Conservation (phyloP, 345 rosid genomes). For the Camelina laxa region DNA sequence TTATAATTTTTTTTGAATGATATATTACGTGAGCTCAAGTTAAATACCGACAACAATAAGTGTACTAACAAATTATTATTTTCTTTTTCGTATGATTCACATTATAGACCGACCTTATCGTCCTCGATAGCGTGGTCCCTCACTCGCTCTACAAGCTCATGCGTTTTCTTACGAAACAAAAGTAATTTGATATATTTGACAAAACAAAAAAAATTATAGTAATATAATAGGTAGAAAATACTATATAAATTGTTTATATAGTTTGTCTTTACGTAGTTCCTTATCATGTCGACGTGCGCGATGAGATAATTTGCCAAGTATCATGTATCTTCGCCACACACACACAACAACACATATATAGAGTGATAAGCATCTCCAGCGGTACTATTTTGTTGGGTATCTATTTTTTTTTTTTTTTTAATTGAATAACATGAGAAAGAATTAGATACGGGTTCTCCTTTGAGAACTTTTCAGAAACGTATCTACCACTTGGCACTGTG, state of each 20-base stretch:
- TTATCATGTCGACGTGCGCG: conserved; percentile 24
- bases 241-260: not conserved
- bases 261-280: conserved; percentile 10
- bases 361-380: not conserved
- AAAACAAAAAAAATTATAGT: not conserved
- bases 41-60: conserved; percentile 19
- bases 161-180: conserved; percentile 42
- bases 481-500: too few relatives aligned
- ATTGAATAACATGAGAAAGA: too few relatives aligned
- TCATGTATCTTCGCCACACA: conserved; percentile 38
- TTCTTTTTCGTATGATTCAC: conserved; percentile 13
- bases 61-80: conserved; percentile 1
- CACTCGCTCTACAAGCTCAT: conserved; percentile 10
- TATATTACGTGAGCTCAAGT: conserved; percentile 16
- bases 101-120: conserved; percentile 32
- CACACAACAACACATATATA: not conserved
- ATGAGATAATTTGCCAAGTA: conserved; percentile 34
- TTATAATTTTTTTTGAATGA: not conserved
- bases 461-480: too few relatives aligned
- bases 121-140: conserved; percentile 37
- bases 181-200: not conserved
- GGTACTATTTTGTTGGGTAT: too few relatives aligned
- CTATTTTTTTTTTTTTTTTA: too few relatives aligned
- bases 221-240: not conserved
- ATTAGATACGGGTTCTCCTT: too few relatives aligned